phyloP scores from a whole-genome alignment of 331 rosid species.

The Stylosanthes scabra region DNA sequence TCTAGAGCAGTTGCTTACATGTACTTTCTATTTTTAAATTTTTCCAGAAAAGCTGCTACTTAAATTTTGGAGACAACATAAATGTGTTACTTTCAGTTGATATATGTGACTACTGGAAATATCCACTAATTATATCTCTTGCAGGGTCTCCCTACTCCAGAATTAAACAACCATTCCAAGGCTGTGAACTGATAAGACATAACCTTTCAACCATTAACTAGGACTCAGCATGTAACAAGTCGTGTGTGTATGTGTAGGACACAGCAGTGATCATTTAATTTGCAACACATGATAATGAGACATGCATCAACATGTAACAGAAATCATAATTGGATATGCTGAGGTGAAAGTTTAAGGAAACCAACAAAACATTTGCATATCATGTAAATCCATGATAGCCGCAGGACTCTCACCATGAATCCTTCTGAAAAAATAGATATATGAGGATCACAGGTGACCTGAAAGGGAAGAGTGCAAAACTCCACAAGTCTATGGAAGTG shows the following conservation, averaged over 20 bases:
- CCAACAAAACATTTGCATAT: constrained; percentile 48
- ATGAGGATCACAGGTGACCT: constrained; percentile 62
- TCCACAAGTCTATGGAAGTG: constrained; percentile 41
- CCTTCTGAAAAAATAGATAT: constrained; percentile 58
- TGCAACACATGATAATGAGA: constrained; percentile 34
- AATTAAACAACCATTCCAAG: constrained; percentile 17
- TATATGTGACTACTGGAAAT: constrained; percentile 13
- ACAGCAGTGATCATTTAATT: constrained; percentile 29
- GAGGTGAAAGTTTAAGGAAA: constrained; percentile 40
- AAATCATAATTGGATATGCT: constrained; percentile 29
- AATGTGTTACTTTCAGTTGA: constrained; percentile 12
- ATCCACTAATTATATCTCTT: constrained; percentile 9
- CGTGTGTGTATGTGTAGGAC: constrained; percentile 11
- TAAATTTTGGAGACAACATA: constrained; percentile 8
- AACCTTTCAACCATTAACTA: constrained; percentile 27
- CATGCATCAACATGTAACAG: constrained; percentile 39
- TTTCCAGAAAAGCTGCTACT: constrained; percentile 4
- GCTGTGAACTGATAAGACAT: neutral
- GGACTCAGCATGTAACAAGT: constrained; percentile 33
- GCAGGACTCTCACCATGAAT: constrained; percentile 52
- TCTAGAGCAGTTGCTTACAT: neutral
- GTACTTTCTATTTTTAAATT: neutral
- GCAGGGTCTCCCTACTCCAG: constrained; percentile 10
- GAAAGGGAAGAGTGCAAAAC: constrained; percentile 56
- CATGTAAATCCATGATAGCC: constrained; percentile 54